These are phyloP conservation scores for Alternaria gaisen DNA, from an alignment of 2,329 filamentous ascomycete genomes.

Conservation along the genomic window DNA sequence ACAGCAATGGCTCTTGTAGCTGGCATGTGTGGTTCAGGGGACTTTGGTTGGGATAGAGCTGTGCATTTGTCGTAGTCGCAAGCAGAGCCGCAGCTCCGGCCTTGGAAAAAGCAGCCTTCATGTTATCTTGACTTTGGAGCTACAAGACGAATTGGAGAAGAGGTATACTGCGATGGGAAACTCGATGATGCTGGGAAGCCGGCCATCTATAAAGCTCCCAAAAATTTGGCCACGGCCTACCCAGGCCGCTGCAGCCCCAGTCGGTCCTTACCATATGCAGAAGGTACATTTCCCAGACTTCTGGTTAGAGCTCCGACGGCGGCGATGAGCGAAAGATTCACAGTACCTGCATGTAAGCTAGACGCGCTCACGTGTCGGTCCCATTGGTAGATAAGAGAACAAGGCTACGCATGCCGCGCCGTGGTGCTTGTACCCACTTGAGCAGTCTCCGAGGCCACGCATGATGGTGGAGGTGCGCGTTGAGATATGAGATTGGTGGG, in stretches of 20 bases:
- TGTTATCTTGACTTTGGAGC: constrained; percentile 18
- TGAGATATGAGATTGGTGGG: constrained; percentile 1
- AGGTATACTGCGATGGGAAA: constrained; percentile 1
- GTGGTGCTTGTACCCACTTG: constrained; percentile 25
- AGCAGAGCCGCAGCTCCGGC: constrained; percentile 32
- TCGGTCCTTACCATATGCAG: constrained; percentile 43
- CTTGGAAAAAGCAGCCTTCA: constrained; percentile 29
- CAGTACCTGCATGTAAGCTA: constrained; percentile 43
- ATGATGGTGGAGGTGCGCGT: constrained; percentile 10
- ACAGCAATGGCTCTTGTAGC: constrained; percentile 50
- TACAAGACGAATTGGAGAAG: constrained; percentile 4
- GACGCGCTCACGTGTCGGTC: constrained; percentile 38
- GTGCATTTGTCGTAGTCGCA: constrained; percentile 39
- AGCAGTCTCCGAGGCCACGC: constrained; percentile 25
- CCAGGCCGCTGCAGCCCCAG: background rate
- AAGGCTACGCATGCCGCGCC: constrained; percentile 31
- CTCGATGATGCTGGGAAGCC: background rate
- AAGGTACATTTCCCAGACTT: constrained; percentile 34
- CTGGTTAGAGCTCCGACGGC: constrained; percentile 18
- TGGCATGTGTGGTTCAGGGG: constrained; percentile 66
- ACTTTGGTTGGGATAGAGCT: constrained; percentile 58
- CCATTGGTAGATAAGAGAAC: constrained; percentile 41
- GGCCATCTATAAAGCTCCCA: constrained; percentile 14
- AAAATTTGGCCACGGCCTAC: constrained; percentile 14
- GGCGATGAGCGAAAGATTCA: constrained; percentile 30